Evolutionary conservation across 257 asterid genomes (phyloP).

Genomic region (Solanum virginianum): DNA sequence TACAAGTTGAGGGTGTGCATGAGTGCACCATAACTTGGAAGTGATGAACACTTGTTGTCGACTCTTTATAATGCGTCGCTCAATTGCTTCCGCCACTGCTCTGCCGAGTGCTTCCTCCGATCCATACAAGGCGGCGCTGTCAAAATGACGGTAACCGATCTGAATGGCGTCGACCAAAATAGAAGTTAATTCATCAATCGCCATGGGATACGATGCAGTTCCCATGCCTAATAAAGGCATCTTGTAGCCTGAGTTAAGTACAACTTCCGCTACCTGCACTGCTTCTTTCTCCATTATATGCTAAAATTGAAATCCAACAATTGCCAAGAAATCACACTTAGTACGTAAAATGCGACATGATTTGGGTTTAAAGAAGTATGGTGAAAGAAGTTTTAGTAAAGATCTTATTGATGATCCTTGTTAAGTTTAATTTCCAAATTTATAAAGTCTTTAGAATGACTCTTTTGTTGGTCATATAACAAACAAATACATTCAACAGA

Average conservation of each 20-base stretch:
- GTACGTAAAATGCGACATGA: background rate
- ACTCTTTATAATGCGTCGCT: background rate
- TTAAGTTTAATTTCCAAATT: background rate
- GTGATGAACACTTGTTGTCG: background rate
- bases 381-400: background rate
- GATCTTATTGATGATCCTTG: background rate
- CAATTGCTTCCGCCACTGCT: background rate
- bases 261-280: background rate
- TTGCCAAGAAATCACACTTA: background rate
- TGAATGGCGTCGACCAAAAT: background rate
- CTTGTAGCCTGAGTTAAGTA: background rate
- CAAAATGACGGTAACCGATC: background rate
- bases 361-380: background rate
- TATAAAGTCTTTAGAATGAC: background rate
- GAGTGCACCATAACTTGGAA: background rate
- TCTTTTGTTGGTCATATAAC: background rate
- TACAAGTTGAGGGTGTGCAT: background rate
- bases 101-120: background rate
- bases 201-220: background rate
- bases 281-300: background rate
- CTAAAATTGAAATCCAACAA: background rate
- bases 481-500: background rate
- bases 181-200: background rate
- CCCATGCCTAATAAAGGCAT: background rate
- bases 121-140: background rate